These are phyloP conservation scores for Halophytophthora polymorphica DNA, from an alignment of 352 stramenopile species.

Conservation along the genomic window DNA sequence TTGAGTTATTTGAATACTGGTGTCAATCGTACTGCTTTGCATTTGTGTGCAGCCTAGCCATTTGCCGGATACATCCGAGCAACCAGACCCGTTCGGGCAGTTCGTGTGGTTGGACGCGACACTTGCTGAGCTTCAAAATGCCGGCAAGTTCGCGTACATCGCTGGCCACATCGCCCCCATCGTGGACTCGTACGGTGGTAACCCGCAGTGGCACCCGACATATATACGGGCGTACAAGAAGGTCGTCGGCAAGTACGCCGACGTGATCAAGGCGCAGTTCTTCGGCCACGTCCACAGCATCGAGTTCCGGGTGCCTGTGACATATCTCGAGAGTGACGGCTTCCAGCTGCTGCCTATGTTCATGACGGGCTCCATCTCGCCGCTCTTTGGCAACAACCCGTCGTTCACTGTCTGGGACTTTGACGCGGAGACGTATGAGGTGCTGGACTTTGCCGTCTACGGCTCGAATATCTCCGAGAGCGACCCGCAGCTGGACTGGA, in stretches of 20 bases:
- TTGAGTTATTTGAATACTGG: neutral
- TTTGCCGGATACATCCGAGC: slow-evolving; percentile 59
- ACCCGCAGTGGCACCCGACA: slow-evolving; percentile 85
- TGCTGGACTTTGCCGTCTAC: slow-evolving; percentile 79
- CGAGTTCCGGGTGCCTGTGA: slow-evolving; percentile 82
- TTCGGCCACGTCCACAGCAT: slow-evolving; percentile 93
- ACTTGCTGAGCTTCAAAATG: slow-evolving; percentile 44
- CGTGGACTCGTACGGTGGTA: slow-evolving; percentile 86
- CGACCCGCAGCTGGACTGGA: slow-evolving; percentile 54
- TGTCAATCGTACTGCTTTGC: slow-evolving; percentile 5
- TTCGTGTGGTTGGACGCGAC: slow-evolving; percentile 88
- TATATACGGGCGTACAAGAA: slow-evolving; percentile 86
- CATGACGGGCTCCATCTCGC: slow-evolving; percentile 83
- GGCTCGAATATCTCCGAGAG: slow-evolving; percentile 59
- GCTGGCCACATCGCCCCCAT: slow-evolving; percentile 90
- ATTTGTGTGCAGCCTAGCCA: slow-evolving; percentile 51
- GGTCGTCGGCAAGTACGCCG: slow-evolving; percentile 66
- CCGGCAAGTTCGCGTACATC: slow-evolving; percentile 78
- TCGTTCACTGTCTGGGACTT: slow-evolving; percentile 90
- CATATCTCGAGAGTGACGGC: slow-evolving; percentile 14
- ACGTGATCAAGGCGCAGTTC: slow-evolving; percentile 85
- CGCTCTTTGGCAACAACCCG: slow-evolving; percentile 90
- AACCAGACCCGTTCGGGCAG: slow-evolving; percentile 87
- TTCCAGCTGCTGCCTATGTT: slow-evolving; percentile 73
- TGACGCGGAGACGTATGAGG: slow-evolving; percentile 65